Base-by-base conservation (phyloP, 768 basidiomycete species). In the Favolaschia claudopus region DNA sequence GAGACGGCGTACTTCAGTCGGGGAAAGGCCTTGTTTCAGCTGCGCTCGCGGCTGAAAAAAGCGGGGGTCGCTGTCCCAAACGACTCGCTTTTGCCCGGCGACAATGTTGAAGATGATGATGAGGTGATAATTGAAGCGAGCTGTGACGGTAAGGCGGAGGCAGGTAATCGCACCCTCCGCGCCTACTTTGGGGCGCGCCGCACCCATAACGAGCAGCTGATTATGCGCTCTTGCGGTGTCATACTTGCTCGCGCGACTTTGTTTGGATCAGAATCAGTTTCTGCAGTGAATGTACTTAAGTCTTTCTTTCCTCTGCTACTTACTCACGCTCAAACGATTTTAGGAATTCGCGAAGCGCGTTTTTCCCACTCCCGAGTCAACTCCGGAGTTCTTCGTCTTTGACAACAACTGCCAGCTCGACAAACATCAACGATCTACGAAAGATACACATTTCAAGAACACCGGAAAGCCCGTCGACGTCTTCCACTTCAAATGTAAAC, bases 331-430 rank as follows among this genome's bases (percentile, higher is more conserved):
- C n/a, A n/a, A n/a, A 33, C 12, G 27, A 50, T 7, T 47, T 5
- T 28, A 64, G 62, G 14, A 9, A 3, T 59, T 59, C 28, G 60
- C 55, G 19, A 45, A 44, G 24, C 57, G 60, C 10, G 57, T 40
- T 12, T 55, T 63, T 55, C 65, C 64, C 14, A 55, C 39, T 13
- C 40, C 20, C 5, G 58, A 63, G 39, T 49, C 45, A 8, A 58
- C 61, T 8, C 71, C 71, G 0, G 64, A 66, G 4, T 46, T 45
- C 31, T 50, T 73, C 17, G 64, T 68, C 32, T 71, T 55, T 38
- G 69, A 74, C 58, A 71, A 68, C 36, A 72, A 72, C 37, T 74
- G 70, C 52, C 43, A 53, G 9, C 53, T 71, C 9, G 19, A 50
- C 27, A 39, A 49, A 3, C 62, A 68, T 40, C 62, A 57, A 33